A percentile compares a stretch with the other conserved stretches of the same genome.
Conservation (phyloP, 2,329 filamentous ascomycete genomes). For the Fonsecaea pugnacius region DNA sequence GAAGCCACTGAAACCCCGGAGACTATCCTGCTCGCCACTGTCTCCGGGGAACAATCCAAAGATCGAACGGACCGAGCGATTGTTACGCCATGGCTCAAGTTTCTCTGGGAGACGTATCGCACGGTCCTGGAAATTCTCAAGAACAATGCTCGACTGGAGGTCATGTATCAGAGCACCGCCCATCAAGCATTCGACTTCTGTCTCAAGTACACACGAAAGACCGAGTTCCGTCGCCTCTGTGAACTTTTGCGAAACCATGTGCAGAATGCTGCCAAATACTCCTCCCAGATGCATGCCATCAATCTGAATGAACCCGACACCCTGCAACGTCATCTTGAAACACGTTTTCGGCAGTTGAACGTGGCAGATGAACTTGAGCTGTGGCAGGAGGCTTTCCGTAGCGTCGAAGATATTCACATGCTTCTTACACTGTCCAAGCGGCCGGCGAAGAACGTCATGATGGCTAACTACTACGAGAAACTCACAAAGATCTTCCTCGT, state of each 20-base stretch:
- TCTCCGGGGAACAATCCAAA: conserved; percentile 95
- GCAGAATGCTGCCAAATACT: conserved; percentile 98
- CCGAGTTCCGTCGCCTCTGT: conserved; percentile 97
- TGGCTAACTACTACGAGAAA: conserved; percentile 99
- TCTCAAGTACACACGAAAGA: conserved; percentile 97
- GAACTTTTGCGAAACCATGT: conserved; percentile 98
- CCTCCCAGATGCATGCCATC: conserved; percentile 98
- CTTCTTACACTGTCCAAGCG: conserved; percentile 97
- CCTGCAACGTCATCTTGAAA: conserved; percentile 94
- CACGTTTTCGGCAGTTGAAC: conserved; percentile 97
- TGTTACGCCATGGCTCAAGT: conserved; percentile 98
- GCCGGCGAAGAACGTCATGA: conserved; percentile 98
- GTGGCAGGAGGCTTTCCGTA: conserved; percentile 99
- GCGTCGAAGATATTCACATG: conserved; percentile 98
- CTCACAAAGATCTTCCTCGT: conserved; percentile 98
- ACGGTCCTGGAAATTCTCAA: conserved; percentile 98
- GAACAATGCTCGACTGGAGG: conserved; percentile 96
- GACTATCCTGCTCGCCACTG: conserved; percentile 95
- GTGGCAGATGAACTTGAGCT: conserved; percentile 96
- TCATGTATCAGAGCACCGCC: conserved; percentile 97
- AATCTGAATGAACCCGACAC: conserved; percentile 98
- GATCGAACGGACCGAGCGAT: conserved; percentile 98
- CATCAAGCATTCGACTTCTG: conserved; percentile 99
- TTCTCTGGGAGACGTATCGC: conserved; percentile 98
- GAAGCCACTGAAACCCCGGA: conserved; percentile 97